Percentiles rank a stretch among this genome's conserved stretches.
Conservation (phyloP, 1,139 yeast genomes). For the Blastobotrys apis region DNA sequence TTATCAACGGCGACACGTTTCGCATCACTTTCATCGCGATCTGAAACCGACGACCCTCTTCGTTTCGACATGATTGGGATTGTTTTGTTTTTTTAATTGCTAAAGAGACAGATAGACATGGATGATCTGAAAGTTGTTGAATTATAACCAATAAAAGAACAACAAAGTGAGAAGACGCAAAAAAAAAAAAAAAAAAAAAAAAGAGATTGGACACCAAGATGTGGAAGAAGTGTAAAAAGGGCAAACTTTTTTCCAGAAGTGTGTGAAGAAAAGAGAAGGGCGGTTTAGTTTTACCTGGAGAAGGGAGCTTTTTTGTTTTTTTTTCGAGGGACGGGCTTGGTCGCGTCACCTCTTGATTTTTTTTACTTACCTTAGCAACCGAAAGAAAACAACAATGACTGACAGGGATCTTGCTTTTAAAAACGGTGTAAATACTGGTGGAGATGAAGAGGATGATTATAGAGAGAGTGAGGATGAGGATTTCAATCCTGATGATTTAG, state of each 20-base stretch:
- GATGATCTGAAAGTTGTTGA: not conserved
- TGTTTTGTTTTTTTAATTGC: not conserved
- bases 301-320: too few relatives aligned
- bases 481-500: slow-evolving; percentile 45
- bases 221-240: too few relatives aligned
- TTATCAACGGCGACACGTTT: slow-evolving; percentile 68
- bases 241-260: too few relatives aligned
- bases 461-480: slow-evolving; percentile 66
- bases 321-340: too few relatives aligned
- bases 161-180: not conserved
- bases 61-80: slow-evolving; percentile 50
- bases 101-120: not conserved
- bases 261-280: too few relatives aligned
- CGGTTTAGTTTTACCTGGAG: too few relatives aligned
- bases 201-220: not conserved
- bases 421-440: too few relatives aligned
- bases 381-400: too few relatives aligned
- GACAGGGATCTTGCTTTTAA: too few relatives aligned
- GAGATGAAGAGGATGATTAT: slow-evolving; percentile 38
- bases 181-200: not conserved
- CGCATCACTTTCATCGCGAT: slow-evolving; percentile 32
- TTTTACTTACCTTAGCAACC: too few relatives aligned
- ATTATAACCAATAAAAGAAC: not conserved
- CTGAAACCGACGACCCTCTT: slow-evolving; percentile 48
- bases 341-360: too few relatives aligned